Percentiles rank a stretch among this genome's conserved stretches.
phyloP scores from a whole-genome alignment of 805 yeast species.

The Metschnikowia kunwiensis region DNA sequence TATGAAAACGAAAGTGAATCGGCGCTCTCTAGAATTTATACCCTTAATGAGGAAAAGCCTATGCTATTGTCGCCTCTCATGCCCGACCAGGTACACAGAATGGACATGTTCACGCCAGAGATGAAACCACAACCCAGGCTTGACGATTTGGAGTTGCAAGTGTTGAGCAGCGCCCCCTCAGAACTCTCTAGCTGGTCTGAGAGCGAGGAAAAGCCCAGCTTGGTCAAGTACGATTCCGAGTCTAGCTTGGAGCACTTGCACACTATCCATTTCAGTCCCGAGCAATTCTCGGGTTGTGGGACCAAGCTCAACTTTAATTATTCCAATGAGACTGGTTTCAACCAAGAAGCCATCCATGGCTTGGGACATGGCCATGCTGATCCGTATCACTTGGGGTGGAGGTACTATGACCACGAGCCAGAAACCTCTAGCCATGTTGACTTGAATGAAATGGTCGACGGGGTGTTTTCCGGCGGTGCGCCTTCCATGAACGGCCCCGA shows the following conservation, averaged over 20 bases:
- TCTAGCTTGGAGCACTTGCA: slow-evolving; percentile 10
- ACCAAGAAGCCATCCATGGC: slow-evolving; percentile 3
- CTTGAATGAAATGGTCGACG: slow-evolving; percentile 12
- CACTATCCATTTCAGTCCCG: slow-evolving; percentile 10
- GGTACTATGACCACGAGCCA: slow-evolving; percentile 1
- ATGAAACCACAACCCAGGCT: slow-evolving; percentile 7
- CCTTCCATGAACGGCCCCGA: neutral
- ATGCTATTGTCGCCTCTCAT: slow-evolving; percentile 8
- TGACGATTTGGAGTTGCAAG: slow-evolving; percentile 12
- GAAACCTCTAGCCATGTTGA: slow-evolving; percentile 3
- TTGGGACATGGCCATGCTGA: slow-evolving; percentile 3
- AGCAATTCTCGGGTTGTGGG: slow-evolving; percentile 5
- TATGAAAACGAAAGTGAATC: slow-evolving; percentile 9
- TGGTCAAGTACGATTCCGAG: slow-evolving; percentile 11
- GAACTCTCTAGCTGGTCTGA: slow-evolving; percentile 15
- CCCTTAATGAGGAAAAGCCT: slow-evolving; percentile 4
- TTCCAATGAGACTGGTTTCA: neutral
- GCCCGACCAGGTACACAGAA: slow-evolving; percentile 5
- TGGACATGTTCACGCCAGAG: slow-evolving; percentile 8
- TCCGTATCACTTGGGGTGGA: slow-evolving; percentile 8
- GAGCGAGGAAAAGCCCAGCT: slow-evolving; percentile 9
- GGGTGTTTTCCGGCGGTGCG: slow-evolving; percentile 4
- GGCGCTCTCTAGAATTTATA: slow-evolving; percentile 8
- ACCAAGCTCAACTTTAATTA: slow-evolving; percentile 1
- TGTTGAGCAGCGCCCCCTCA: slow-evolving; percentile 12